Conservation (phyloP, 257 asterid species). For the Leptodermis oblonga region DNA sequence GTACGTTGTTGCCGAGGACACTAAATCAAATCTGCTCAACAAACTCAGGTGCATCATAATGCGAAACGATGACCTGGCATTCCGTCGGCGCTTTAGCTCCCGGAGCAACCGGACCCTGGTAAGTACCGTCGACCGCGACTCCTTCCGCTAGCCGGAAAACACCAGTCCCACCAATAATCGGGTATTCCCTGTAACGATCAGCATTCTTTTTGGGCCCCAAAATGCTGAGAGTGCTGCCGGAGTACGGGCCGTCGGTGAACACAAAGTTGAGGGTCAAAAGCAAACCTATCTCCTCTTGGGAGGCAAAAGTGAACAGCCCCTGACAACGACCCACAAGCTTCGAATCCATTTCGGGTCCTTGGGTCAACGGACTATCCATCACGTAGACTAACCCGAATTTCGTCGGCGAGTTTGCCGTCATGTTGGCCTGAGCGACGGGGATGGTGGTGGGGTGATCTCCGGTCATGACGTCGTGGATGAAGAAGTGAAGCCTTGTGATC, state of each 20-base stretch:
- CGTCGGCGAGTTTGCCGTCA: background rate
- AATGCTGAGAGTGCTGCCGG: slow-evolving; percentile 5
- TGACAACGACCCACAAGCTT: background rate
- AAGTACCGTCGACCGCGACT: background rate
- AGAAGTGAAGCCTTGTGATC: slow-evolving; percentile 2
- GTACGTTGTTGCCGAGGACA: too few relatives aligned
- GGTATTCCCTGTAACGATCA: background rate
- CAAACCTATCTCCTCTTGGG: slow-evolving; percentile 1
- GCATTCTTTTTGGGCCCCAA: background rate
- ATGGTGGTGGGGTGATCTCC: slow-evolving; percentile 6
- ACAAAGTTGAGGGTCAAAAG: background rate
- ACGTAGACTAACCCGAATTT: background rate
- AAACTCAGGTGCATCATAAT: background rate
- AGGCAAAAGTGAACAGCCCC: background rate
- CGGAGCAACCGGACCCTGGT: slow-evolving; percentile 3
- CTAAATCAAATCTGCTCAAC: background rate
- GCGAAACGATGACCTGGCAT: background rate
- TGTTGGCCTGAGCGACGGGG: slow-evolving; percentile 6
- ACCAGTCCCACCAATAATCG: background rate
- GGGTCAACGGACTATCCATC: slow-evolving; percentile 2
- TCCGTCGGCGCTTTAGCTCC: background rate
- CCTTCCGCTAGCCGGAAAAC: slow-evolving; percentile 6
- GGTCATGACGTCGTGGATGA: slow-evolving; percentile 4
- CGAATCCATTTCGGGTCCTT: background rate
- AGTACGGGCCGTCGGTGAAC: slow-evolving; percentile 1